Evolutionary conservation across 2,329 filamentous ascomycete genomes (phyloP), one percentile per base, ranked within the genome.

Genomic region (Aspergillus quadrilineatus): DNA sequence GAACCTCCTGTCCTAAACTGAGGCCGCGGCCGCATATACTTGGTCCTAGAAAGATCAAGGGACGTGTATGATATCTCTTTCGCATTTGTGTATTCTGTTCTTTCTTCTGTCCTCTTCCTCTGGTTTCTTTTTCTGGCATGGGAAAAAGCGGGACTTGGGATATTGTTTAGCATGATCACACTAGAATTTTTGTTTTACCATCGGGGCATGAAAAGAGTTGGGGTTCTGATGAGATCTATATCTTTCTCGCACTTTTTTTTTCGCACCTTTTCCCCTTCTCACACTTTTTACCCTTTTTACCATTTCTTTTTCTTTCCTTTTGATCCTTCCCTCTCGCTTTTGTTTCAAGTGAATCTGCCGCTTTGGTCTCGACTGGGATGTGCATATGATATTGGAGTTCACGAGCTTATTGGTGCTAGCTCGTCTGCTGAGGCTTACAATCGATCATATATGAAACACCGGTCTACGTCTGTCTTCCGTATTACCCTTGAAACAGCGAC

Each of bases 1-100:
- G 64, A 92, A 92, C 66, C 73, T 92, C 48, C 79, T 92, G 53
- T 88, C 85, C 47, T 90, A 73, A 76, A 7, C 39, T 22, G 22
- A 34, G 41, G 49, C 17, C 30, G 22, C 36, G 30, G 30, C 34
- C 34, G 34, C 34, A 37, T 37, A 37, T 37, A 14, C 14, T 42
- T 42, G n/a, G 6, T 42, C 6, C 46, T n/a, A 49, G 36, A 39
- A 50, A 53, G 26, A 50, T 28, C 45, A 37, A 44, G 14, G 52
- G 30, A 50, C 41, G 42, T 63, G 61, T 65, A 65, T 58, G 53
- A 62, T 65, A 62, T 52, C 22, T 42, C 22, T 55, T 52, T 39
- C 36, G 45, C 50, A 50, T 46, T 30, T 53, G 52, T 51, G 47
- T 55, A 41, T 48, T 45, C 37, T 44, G 56, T 50, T 32, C 12